Evolutionary conservation across 192 early-diverging fungal genomes (phyloP), one percentile per base, ranked within the genome.

Genomic region (Phlyctochytrium planicorne): DNA sequence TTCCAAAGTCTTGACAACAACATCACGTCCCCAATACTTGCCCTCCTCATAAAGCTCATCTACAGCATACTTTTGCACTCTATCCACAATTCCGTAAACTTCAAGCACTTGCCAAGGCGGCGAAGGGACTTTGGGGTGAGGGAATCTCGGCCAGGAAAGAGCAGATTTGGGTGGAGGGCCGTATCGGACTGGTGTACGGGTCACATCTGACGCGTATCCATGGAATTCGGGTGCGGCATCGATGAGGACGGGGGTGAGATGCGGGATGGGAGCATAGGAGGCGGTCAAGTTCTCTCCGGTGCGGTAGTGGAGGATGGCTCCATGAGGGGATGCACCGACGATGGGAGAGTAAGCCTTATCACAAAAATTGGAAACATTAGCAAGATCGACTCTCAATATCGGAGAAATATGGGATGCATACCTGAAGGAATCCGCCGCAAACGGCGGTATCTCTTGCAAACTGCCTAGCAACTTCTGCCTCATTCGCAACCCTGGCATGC

Each of bases 161-260:
- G 6, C 40, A 6, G 40, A 47, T 4, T 6, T 25, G 12, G 55
- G 55, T 25, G 10, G 4, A 27, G 4, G 14, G 6, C 27, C 55
- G 24, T 25, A 4, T 24, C 55, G 55, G 20, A 29, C 4, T 6
- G 10, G 25, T 2, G 90, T 92, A n/a, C 95, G 87, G 2, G 95
- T 97, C 66, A 97, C 83, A 69, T 97, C 95, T 14, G 87, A 90
- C 25, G 90, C 91, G 76, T 97, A 97, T 67, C 87, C 84, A 30
- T 80, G 71, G 59, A 76, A 84, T 65, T 92, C 90, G 55, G 88
- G 88, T 24, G 93, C 92, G 55, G 92, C 94, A 75, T 97, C 95
- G 4, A 95, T 84, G 61, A 97, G 74, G 23, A 97, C 80, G 59
- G 93, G 73, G 47, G 89, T 59, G 2, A 60, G 34, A 14, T 30